Conservation (phyloP, 805 yeast species). For the Saturnispora sekii region DNA sequence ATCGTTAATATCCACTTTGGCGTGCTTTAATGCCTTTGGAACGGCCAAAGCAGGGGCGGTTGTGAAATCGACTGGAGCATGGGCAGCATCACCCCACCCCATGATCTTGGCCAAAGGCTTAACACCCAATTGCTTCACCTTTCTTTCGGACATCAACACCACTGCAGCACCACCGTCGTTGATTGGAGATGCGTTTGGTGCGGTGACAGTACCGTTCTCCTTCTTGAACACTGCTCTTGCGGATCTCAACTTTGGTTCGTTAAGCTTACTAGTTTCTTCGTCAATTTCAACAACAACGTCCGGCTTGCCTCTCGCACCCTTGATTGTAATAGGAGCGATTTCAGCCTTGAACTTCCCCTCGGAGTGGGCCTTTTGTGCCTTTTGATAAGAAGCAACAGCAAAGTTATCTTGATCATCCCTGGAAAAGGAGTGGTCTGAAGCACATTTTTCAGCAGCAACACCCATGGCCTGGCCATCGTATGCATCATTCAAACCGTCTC, state of each 20-base stretch:
- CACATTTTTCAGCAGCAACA: slow-evolving; percentile 94
- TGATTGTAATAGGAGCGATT: slow-evolving; percentile 79
- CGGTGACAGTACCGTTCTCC: slow-evolving; percentile 94
- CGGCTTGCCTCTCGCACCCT: slow-evolving; percentile 88
- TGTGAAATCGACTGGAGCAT: slow-evolving; percentile 89
- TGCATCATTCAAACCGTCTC: slow-evolving; percentile 91
- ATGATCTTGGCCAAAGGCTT: slow-evolving; percentile 81
- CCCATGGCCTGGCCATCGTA: slow-evolving; percentile 90
- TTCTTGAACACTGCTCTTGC: slow-evolving; percentile 94
- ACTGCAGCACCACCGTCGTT: slow-evolving; percentile 99
- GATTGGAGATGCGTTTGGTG: slow-evolving; percentile 92
- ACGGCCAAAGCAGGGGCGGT: slow-evolving; percentile 92
- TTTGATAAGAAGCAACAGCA: slow-evolving; percentile 76
- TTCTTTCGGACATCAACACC: slow-evolving; percentile 72
- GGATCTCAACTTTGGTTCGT: slow-evolving; percentile 63
- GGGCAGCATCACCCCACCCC: slow-evolving; percentile 99
- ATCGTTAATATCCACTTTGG: slow-evolving; percentile 51
- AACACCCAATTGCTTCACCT: slow-evolving; percentile 75
- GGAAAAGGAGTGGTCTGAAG: slow-evolving; percentile 62
- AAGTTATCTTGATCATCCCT: slow-evolving; percentile 86
- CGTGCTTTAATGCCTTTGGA: slow-evolving; percentile 91
- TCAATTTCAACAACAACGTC: slow-evolving; percentile 62
- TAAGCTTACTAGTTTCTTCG: slow-evolving; percentile 74
- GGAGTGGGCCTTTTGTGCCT: slow-evolving; percentile 72
- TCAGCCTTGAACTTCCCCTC: slow-evolving; percentile 77